Conservation (phyloP, 805 yeast species). For the Hemisphaericaspora nanyangensis region DNA sequence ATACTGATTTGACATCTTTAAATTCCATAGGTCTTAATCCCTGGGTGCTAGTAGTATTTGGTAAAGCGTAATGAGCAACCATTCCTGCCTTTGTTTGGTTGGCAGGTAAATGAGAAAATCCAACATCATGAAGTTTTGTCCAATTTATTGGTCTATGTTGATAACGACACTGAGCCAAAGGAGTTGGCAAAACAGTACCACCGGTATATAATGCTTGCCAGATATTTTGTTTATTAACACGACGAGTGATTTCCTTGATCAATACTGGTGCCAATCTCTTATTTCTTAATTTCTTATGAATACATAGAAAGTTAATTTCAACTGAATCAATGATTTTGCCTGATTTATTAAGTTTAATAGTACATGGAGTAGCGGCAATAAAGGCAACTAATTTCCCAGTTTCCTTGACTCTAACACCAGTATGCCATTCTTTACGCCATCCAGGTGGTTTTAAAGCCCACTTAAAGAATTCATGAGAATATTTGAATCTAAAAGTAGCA, state of each 20-base stretch:
- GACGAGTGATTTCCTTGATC: conserved; percentile 89
- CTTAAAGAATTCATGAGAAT: conserved; percentile 73
- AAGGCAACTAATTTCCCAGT: conserved; percentile 83
- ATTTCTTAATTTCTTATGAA: conserved; percentile 90
- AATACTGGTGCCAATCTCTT: conserved; percentile 92
- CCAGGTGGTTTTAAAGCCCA: conserved; percentile 98
- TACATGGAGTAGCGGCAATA: conserved; percentile 85
- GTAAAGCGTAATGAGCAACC: conserved; percentile 59
- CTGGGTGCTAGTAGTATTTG: conserved; percentile 42
- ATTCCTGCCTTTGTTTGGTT: conserved; percentile 62
- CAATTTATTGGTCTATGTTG: conserved; percentile 93
- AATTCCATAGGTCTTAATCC: conserved; percentile 58
- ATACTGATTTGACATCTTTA: conserved; percentile 64
- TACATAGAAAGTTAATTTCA: conserved; percentile 90
- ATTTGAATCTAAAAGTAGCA: conserved; percentile 87
- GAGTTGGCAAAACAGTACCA: conserved; percentile 89
- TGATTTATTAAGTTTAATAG: conserved; percentile 53
- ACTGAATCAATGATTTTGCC: conserved; percentile 54
- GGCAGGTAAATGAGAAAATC: conserved; percentile 78
- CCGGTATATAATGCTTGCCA: conserved; percentile 98
- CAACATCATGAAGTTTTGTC: conserved; percentile 85
- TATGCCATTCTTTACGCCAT: conserved; percentile 83
- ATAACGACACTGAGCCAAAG: conserved; percentile 82
- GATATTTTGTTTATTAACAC: conserved; percentile 77
- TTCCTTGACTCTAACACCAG: conserved; percentile 83